These are phyloP conservation scores for Leccinum solheimii DNA, from an alignment of 1,284 basidiomycete genomes.

Conservation along the genomic window DNA sequence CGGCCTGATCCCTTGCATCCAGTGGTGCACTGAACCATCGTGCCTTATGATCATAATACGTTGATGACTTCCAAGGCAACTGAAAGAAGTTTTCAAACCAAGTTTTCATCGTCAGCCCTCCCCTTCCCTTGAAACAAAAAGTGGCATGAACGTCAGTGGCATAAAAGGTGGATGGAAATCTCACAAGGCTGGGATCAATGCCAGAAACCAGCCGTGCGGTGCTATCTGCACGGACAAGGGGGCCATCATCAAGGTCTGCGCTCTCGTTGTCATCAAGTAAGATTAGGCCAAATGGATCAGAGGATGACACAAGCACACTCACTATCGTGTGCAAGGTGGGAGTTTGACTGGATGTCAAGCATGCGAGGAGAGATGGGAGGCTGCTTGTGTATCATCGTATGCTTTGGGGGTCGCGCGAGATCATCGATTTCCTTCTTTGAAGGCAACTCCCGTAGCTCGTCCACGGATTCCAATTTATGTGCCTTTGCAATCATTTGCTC, in stretches of 20 bases:
- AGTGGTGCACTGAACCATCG: neutral
- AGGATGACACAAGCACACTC: neutral
- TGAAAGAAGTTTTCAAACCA: neutral
- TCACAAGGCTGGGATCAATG: neutral
- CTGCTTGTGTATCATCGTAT: neutral
- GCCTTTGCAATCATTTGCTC: neutral
- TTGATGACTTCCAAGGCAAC: neutral
- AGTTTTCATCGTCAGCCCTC: neutral
- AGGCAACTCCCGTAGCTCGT: neutral
- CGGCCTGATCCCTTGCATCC: neutral
- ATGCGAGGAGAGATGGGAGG: neutral
- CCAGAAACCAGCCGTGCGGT: neutral
- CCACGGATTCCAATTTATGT: neutral
- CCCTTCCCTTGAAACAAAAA: neutral
- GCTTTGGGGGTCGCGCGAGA: neutral
- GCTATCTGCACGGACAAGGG: neutral
- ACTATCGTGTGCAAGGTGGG: neutral
- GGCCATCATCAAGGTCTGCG: neutral
- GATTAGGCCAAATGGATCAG: neutral
- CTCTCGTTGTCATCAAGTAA: neutral
- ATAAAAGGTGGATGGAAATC: neutral
- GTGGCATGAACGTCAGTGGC: neutral
- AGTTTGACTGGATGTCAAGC: neutral
- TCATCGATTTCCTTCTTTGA: neutral
- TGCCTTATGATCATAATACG: neutral